Conservation (phyloP, 2,329 filamentous ascomycete genomes). For the Neobulgaria alba region DNA sequence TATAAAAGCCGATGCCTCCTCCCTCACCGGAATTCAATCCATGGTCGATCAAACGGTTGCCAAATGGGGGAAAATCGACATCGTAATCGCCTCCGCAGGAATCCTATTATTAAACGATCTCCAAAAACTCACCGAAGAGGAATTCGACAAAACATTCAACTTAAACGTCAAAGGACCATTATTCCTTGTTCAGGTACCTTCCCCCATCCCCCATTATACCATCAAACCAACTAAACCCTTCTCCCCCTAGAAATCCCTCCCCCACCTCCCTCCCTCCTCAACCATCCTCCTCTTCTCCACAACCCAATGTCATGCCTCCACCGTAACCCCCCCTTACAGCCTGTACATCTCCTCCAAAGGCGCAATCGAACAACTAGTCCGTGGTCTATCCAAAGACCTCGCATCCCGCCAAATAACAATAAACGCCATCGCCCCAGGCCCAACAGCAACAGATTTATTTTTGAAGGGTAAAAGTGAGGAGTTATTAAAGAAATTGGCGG, state of each 20-base stretch:
- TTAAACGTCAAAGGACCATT: constrained; percentile 51
- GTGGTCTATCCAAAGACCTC: constrained; percentile 42
- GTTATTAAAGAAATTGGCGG: constrained; percentile 33
- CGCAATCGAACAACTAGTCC: constrained; percentile 45
- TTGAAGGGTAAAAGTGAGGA: constrained; percentile 33
- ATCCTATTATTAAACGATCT: constrained; percentile 42
- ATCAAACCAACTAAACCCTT: too few relatives aligned
- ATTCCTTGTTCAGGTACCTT: constrained; percentile 39
- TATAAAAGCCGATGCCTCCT: constrained; percentile 47
- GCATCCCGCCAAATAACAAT: constrained; percentile 39
- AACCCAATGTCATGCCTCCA: constrained; percentile 30
- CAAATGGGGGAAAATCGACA: constrained; percentile 48
- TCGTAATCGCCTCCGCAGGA: constrained; percentile 49
- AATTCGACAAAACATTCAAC: constrained; percentile 41
- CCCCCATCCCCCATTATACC: not conserved
- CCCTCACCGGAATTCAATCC: constrained; percentile 36
- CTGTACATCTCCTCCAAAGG: constrained; percentile 43
- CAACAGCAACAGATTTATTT: constrained; percentile 44
- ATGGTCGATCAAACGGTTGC: constrained; percentile 41
- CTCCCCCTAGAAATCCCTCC: constrained; percentile 39
- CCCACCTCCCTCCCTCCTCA: constrained; percentile 40
- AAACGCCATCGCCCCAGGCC: constrained; percentile 43
- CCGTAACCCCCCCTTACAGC: constrained; percentile 35
- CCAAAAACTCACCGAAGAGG: constrained; percentile 38
- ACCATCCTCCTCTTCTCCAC: constrained; percentile 47